Conservation (phyloP, 1,284 basidiomycete genomes). For the Inonotus hispidus region DNA sequence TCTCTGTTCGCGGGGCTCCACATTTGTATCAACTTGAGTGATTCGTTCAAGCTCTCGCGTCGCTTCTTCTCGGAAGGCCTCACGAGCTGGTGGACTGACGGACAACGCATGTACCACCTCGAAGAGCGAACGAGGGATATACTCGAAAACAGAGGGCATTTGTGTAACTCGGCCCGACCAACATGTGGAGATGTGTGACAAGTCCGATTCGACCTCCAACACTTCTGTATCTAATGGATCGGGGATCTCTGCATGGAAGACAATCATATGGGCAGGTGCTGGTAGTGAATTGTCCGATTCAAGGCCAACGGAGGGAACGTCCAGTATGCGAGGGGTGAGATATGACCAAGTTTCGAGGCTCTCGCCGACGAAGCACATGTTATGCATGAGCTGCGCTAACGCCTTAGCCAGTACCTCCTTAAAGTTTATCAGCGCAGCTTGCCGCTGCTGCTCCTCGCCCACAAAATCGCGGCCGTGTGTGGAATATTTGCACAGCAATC, state of each 20-base stretch:
- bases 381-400: slow-evolving; percentile 10
- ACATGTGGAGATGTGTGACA: not conserved
- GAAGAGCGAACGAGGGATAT: slow-evolving; percentile 11
- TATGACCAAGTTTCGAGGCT: not conserved
- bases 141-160: slow-evolving; percentile 15
- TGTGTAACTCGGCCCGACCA: not conserved
- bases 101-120: slow-evolving; percentile 9
- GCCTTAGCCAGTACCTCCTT: slow-evolving; percentile 14
- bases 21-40: not conserved
- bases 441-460: not conserved
- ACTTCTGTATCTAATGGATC: not conserved
- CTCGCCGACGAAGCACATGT: slow-evolving; percentile 11
- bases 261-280: slow-evolving; percentile 13
- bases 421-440: not conserved
- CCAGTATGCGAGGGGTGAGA: slow-evolving; percentile 4
- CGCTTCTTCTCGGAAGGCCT: not conserved
- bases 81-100: not conserved
- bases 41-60: slow-evolving; percentile 14
- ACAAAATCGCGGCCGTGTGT: not conserved
- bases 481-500: not conserved
- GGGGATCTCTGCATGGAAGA: slow-evolving; percentile 2
- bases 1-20: not conserved
- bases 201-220: slow-evolving; percentile 2
- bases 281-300: not conserved
- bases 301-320: slow-evolving; percentile 7